Conservation (phyloP, 257 asterid genomes). For the Misopates orontium region DNA sequence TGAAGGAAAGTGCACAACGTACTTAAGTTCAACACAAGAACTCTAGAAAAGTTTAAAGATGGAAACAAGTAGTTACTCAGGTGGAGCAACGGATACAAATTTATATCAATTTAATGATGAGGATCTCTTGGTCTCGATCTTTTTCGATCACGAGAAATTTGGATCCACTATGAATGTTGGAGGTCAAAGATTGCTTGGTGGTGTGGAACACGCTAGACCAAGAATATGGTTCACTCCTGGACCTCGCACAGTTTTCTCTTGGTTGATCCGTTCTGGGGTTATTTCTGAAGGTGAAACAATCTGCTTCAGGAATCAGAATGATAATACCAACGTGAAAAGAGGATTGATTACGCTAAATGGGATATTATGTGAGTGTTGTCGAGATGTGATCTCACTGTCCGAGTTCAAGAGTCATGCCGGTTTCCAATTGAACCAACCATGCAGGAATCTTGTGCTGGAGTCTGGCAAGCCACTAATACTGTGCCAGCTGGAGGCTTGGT, state of each 20-base stretch:
- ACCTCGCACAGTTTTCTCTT: constrained; percentile 52
- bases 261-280: constrained; percentile 54
- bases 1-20: too few species aligned
- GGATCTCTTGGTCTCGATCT: too few species aligned
- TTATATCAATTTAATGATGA: too few species aligned
- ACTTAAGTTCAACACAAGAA: too few species aligned
- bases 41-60: too few species aligned
- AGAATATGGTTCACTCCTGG: constrained; percentile 41
- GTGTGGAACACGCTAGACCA: too few species aligned
- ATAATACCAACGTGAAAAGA: constrained; percentile 41
- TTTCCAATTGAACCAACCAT: constrained; percentile 31
- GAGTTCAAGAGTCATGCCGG: constrained; percentile 54
- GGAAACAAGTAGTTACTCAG: too few species aligned
- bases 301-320: constrained; percentile 36
- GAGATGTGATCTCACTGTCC: constrained; percentile 40
- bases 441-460: constrained; percentile 49
- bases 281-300: constrained; percentile 43
- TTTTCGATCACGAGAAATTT: too few species aligned
- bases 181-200: too few species aligned
- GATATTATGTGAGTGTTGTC: constrained; percentile 53
- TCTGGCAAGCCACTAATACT: constrained; percentile 53
- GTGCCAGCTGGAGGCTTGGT: constrained; percentile 80
- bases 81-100: too few species aligned
- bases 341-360: constrained; percentile 47
- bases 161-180: too few species aligned